These are phyloP conservation scores for Strobilomyces echinocephalus DNA, from an alignment of 768 basidiomycete species.

Conservation along the genomic window DNA sequence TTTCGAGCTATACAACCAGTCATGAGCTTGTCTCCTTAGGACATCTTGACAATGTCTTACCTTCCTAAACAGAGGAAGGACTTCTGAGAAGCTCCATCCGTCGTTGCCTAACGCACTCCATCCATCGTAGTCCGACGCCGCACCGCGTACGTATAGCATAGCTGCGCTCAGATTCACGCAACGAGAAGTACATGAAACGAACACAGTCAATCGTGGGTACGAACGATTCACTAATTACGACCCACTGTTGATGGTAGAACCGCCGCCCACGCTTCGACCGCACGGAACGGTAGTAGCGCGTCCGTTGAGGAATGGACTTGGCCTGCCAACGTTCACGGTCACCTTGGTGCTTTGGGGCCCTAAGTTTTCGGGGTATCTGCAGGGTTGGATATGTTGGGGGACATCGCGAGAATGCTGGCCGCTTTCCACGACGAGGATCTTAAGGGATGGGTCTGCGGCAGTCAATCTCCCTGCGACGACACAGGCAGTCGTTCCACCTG, in stretches of 20 bases:
- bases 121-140: constrained; percentile 62
- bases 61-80: constrained; percentile 58
- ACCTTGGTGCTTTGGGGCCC: constrained; percentile 38
- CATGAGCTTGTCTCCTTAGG: constrained; percentile 15
- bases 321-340: constrained; percentile 36
- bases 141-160: constrained; percentile 53
- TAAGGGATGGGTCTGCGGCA: no score
- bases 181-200: no score
- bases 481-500: constrained; percentile 47
- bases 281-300: constrained; percentile 41
- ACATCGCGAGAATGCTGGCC: constrained; percentile 32
- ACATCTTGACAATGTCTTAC: constrained; percentile 23
- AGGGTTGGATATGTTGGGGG: constrained; percentile 50
- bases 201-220: neutral
- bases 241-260: constrained; percentile 58
- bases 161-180: constrained; percentile 11
- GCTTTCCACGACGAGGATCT: no score
- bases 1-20: constrained; percentile 43
- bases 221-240: neutral
- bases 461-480: constrained; percentile 43
- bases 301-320: constrained; percentile 41
- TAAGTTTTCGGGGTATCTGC: constrained; percentile 43
- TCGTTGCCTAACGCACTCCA: constrained; percentile 50
- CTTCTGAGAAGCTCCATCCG: constrained; percentile 55
- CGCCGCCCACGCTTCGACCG: constrained; percentile 57